A percentile compares a stretch with the other conserved stretches of the same genome.
These are phyloP conservation scores for Beta lomatogona DNA, from an alignment of 179 eudicot species.

Conservation along the genomic window DNA sequence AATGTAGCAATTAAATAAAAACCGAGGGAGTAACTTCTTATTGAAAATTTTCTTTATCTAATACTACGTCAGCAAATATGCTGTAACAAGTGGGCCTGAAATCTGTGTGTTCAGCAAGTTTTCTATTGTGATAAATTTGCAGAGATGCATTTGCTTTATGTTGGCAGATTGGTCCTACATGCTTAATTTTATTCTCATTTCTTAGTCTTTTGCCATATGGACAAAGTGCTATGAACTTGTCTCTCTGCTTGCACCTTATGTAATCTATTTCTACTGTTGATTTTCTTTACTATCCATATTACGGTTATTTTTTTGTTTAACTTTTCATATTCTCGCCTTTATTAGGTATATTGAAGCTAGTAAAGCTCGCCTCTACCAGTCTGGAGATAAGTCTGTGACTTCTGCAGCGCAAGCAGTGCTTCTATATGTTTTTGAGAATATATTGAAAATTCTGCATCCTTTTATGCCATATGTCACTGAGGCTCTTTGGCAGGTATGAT, in stretches of 20 bases:
- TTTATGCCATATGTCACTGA: conserved; percentile 99
- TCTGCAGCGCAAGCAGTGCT: conserved; percentile 80
- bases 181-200: too few species aligned
- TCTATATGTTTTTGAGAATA: conserved; percentile 78
- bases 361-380: conserved; percentile 85
- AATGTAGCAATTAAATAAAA: too few species aligned
- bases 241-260: neutral
- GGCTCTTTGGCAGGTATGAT: conserved; percentile 92
- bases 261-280: neutral
- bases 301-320: neutral
- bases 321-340: too few species aligned
- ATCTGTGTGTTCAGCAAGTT: too few species aligned
- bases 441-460: conserved; percentile 87
- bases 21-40: too few species aligned
- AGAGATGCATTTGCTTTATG: too few species aligned
- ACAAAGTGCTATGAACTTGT: neutral
- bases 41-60: too few species aligned
- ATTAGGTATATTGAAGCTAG: conserved; percentile 95
- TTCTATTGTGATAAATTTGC: too few species aligned
- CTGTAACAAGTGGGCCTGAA: too few species aligned
- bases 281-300: neutral
- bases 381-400: conserved; percentile 50
- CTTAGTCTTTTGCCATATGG: too few species aligned
- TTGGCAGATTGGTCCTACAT: too few species aligned
- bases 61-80: too few species aligned